Conservation (phyloP, 495 filamentous ascomycete species). For the Chaetomium fimeti region DNA sequence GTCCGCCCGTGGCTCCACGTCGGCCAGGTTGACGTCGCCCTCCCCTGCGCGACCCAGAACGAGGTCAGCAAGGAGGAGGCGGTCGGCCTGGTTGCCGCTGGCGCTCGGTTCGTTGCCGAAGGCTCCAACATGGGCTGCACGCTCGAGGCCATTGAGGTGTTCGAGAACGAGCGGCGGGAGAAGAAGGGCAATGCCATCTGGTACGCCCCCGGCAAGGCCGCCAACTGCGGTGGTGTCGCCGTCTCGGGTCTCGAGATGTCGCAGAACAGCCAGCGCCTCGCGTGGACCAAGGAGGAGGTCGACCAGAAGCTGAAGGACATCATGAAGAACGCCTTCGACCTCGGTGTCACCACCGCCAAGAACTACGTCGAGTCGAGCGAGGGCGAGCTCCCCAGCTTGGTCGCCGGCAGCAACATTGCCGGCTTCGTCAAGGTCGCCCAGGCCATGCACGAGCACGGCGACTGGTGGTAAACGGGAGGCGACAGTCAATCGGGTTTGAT, state of each 20-base stretch:
- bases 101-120: constrained; percentile 86
- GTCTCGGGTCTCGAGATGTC: constrained; percentile 99
- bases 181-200: constrained; percentile 74
- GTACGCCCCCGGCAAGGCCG: constrained; percentile 93
- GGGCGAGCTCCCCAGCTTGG: constrained; percentile 83
- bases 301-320: constrained; percentile 89
- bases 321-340: constrained; percentile 92
- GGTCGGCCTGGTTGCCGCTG: constrained; percentile 69
- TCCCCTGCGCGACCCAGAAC: constrained; percentile 95
- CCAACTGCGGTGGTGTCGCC: constrained; percentile 96
- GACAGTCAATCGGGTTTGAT: not conserved
- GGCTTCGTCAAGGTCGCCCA: constrained; percentile 94
- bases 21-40: constrained; percentile 82
- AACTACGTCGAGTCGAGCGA: constrained; percentile 74
- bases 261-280: constrained; percentile 84
- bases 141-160: constrained; percentile 89
- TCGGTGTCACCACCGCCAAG: constrained; percentile 85
- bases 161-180: constrained; percentile 75
- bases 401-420: constrained; percentile 93
- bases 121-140: constrained; percentile 99
- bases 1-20: constrained; percentile 89
- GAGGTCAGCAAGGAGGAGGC: constrained; percentile 91
- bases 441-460: constrained; percentile 94
- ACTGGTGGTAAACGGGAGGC: constrained; percentile 69
- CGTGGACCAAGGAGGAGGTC: constrained; percentile 86